Evolutionary conservation across 345 rosid genomes (phyloP).

Genomic region (Camelina laxa): DNA sequence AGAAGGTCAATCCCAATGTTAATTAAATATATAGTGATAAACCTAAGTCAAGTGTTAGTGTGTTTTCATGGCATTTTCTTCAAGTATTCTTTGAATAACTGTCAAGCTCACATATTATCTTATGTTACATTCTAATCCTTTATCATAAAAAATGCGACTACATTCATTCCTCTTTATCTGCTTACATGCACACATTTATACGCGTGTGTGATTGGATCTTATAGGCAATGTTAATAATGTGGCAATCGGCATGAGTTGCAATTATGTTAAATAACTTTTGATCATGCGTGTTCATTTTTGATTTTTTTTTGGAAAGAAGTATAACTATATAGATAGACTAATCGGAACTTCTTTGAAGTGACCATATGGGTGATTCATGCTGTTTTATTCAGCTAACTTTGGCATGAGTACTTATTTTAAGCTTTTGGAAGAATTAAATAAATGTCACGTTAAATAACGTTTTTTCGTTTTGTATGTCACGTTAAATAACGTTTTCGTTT

Average conservation of each 20-base stretch:
- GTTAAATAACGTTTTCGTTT: no score
- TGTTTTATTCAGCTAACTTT: background rate
- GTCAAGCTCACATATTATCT: constrained; percentile 11
- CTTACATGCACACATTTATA: constrained; percentile 25
- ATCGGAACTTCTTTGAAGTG: background rate
- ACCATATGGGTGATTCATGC: constrained; percentile 3
- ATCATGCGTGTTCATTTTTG: no score
- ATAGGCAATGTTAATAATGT: background rate
- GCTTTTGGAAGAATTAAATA: no score
- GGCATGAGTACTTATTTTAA: no score
- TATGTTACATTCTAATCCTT: constrained; percentile 24
- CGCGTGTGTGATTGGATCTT: constrained; percentile 14
- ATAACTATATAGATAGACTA: no score
- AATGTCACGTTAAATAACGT: no score
- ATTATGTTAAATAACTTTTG: background rate
- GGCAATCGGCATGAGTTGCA: constrained; percentile 36
- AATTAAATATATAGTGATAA: background rate
- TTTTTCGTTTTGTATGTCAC: no score
- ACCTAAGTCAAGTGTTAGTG: constrained; percentile 37
- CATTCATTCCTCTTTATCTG: constrained; percentile 16
- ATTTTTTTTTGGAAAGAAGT: background rate
- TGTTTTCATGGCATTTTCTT: constrained; percentile 22
- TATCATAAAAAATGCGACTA: background rate
- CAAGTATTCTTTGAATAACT: constrained; percentile 11
- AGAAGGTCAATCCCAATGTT: constrained; percentile 23